Conservation (phyloP, 768 basidiomycete species). For the Suillus luteus region DNA sequence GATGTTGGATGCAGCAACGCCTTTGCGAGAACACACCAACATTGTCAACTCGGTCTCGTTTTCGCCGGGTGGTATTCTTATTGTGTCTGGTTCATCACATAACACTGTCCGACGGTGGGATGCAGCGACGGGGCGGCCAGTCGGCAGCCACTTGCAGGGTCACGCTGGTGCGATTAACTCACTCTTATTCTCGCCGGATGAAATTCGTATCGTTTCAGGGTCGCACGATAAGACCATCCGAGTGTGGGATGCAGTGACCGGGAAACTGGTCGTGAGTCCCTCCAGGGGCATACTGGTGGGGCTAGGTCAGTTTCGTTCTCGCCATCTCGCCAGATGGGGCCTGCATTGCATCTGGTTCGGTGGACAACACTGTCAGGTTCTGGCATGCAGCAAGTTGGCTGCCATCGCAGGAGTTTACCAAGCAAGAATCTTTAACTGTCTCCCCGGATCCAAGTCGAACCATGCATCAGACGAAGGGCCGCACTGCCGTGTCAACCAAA, state of each 20-base stretch:
- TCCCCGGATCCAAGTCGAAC: too few species aligned
- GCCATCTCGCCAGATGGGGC: slow-evolving; percentile 28
- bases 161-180: slow-evolving; percentile 12
- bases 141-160: slow-evolving; percentile 11
- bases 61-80: too few species aligned
- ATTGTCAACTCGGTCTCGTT: too few species aligned
- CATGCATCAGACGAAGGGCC: too few species aligned
- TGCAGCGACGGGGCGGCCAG: slow-evolving; percentile 9
- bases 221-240: slow-evolving; percentile 8
- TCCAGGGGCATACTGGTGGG: background rate
- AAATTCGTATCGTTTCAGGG: slow-evolving; percentile 9
- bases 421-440: too few species aligned
- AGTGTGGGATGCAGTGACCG: slow-evolving; percentile 7
- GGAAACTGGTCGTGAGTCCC: background rate
- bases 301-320: slow-evolving; percentile 16
- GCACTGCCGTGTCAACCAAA: too few species aligned
- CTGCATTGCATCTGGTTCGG: background rate
- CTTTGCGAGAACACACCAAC: too few species aligned
- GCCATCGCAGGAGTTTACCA: slow-evolving; percentile 5
- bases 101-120: slow-evolving; percentile 17
- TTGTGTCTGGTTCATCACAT: too few species aligned
- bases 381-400: background rate
- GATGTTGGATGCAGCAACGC: background rate
- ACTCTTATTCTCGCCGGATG: slow-evolving; percentile 20
- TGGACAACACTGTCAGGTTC: background rate